Evolutionary conservation across 805 yeast species (phyloP).

Genomic region (Nakazawaea sp.): DNA sequence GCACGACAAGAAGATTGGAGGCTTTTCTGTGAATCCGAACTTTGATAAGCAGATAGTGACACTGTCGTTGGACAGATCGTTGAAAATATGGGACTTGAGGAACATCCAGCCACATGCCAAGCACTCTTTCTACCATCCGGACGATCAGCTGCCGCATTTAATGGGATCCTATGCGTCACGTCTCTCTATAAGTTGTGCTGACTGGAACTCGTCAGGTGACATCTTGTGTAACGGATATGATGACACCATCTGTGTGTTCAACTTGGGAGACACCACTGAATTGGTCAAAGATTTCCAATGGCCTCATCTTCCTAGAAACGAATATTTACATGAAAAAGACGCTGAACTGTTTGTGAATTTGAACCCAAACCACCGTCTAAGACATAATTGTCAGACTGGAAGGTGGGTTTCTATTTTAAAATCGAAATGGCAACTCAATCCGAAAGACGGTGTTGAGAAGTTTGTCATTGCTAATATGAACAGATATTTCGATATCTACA

Average conservation of each 20-base stretch:
- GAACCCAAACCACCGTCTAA: conserved; percentile 55
- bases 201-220: conserved; percentile 64
- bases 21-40: conserved; percentile 73
- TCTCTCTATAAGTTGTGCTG: conserved; percentile 77
- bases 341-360: conserved; percentile 30
- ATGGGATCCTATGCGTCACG: conserved; percentile 65
- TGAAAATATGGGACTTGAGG: conserved; percentile 85
- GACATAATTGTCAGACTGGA: conserved; percentile 95
- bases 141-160: conserved; percentile 37
- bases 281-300: conserved; percentile 18
- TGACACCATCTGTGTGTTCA: conserved; percentile 71
- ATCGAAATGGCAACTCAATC: conserved; percentile 76
- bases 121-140: conserved; percentile 54
- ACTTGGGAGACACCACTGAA: conserved; percentile 32
- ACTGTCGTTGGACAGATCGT: conserved; percentile 80
- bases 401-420: conserved; percentile 93
- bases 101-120: conserved; percentile 32
- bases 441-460: conserved; percentile 67
- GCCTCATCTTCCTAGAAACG: conserved; percentile 11
- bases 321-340: conserved; percentile 12
- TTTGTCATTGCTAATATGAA: conserved; percentile 94
- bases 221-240: conserved; percentile 93
- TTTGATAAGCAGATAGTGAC: conserved; percentile 66
- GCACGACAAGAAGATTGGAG: conserved; percentile 90
- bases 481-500: conserved; percentile 75